phyloP scores from a whole-genome alignment of 1,284 basidiomycete species.

The Ustilago hordei region DNA sequence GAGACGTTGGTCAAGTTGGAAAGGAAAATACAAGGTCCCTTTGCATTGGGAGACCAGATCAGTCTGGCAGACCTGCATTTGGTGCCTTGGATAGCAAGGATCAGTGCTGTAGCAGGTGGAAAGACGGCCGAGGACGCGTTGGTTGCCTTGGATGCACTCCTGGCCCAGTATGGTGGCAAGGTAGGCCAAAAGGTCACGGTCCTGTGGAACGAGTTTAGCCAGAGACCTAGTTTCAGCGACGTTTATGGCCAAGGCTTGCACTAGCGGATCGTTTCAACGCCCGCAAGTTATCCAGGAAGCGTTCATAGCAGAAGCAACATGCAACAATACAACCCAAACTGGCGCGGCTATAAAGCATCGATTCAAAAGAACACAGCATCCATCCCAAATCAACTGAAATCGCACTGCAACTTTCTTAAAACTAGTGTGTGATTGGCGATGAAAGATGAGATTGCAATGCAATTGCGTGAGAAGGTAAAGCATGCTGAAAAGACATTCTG shows the following conservation, averaged over 20 bases:
- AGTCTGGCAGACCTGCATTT: constrained; percentile 84
- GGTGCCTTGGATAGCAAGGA: constrained; percentile 79
- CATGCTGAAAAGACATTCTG: not conserved
- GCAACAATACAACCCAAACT: too few relatives aligned
- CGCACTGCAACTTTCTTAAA: not conserved
- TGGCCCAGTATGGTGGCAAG: constrained; percentile 7
- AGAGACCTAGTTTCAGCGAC: constrained; percentile 38
- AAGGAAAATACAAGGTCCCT: constrained; percentile 79
- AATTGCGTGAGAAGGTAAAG: not conserved
- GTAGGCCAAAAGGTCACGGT: constrained; percentile 25
- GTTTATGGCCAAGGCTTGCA: constrained; percentile 55
- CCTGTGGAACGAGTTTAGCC: constrained; percentile 36
- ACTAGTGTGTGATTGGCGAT: not conserved
- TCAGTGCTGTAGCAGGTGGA: constrained; percentile 17
- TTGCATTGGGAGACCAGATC: constrained; percentile 79
- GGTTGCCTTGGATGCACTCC: constrained; percentile 12
- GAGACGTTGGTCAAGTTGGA: constrained; percentile 73
- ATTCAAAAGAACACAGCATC: not conserved
- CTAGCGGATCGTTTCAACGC: constrained; percentile 4
- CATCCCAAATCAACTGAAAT: too few relatives aligned
- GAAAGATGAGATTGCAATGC: constrained; percentile 1
- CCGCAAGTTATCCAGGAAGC: too few relatives aligned
- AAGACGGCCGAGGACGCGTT: constrained; percentile 6
- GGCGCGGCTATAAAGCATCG: too few relatives aligned
- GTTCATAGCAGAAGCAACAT: too few relatives aligned